A percentile compares a stretch with the other conserved stretches of the same genome.
Evolutionary conservation across 495 filamentous ascomycete species (phyloP).

Genomic region (Podospora tetraspora): DNA sequence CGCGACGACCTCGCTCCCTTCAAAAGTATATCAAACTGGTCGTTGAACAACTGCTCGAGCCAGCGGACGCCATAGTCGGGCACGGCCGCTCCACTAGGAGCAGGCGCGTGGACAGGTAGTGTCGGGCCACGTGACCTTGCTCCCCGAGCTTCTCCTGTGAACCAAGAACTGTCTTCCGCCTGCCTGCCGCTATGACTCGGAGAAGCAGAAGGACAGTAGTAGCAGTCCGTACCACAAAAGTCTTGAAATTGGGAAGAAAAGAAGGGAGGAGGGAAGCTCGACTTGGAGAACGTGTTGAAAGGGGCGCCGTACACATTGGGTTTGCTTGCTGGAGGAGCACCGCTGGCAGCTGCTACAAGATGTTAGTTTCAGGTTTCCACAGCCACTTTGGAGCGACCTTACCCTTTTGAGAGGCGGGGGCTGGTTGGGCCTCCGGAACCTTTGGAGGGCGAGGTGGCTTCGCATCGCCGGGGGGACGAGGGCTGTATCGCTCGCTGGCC

Average conservation of each 20-base stretch:
- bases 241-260: neutral
- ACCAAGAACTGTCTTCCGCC: neutral
- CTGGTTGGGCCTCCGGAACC: neutral
- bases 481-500: constrained; percentile 28
- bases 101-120: neutral
- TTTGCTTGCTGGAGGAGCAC: constrained; percentile 11
- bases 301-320: constrained; percentile 30
- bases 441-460: constrained; percentile 11
- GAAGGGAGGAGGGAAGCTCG: neutral
- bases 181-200: neutral
- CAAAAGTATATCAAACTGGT: neutral
- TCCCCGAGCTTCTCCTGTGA: neutral
- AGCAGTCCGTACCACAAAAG: neutral
- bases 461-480: constrained; percentile 5
- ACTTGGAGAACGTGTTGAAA: constrained; percentile 2
- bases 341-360: constrained; percentile 19
- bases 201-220: neutral
- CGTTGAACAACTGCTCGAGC: neutral
- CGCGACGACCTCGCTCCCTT: neutral
- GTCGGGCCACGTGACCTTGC: neutral
- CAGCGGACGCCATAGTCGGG: neutral
- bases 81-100: neutral
- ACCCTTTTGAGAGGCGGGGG: constrained; percentile 1
- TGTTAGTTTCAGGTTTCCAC: constrained; percentile 6
- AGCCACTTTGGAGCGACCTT: neutral